Base-by-base conservation (phyloP, 345 rosid species). In the Lepidium didymum region DNA sequence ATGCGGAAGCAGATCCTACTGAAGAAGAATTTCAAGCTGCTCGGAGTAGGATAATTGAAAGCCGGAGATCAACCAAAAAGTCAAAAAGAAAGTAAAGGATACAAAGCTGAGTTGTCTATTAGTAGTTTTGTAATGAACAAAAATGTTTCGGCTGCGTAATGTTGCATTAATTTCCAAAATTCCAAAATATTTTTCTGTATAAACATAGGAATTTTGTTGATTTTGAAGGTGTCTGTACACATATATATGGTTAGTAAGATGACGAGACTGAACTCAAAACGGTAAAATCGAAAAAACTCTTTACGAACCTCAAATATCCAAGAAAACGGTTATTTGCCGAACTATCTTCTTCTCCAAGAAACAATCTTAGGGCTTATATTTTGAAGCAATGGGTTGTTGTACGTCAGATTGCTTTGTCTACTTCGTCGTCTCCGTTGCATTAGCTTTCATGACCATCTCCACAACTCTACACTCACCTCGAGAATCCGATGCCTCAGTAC, bases 1-100 rank as follows among this genome's bases (percentile, higher is more conserved):
- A 40, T 16, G 78, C 77, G 18, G 60, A 62, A 15, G 66, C 86
- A 29, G 97, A 90, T 69, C 96, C 87, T 13, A 84, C 83, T n/a
- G 97, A 92, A 23, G 97, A 88, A 86, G 93, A 92, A 74, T 90
- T 92, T 59, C 86, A 90, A 84, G 96, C 97, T 75, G 81, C 88
- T 34, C 76, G 68, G 79, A 84, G 68, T 78, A 86, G 80, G 79
- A 54, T 21, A 21, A 21, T 92, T 8, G 89, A 83, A 50, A 68
- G 73, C 58, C 31, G 47, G 0, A 82, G 66, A 74, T 51, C 77
- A 47, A 70, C 86, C 63, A 84, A 72, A 63, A 84, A 82, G 54
- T 78, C 80, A 2, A 85, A 76, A 52, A 16, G 71, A 42, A 84
- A 80, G 83, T 79, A 69, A 37, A 34, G 13, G 54, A 12, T 15